Evolutionary conservation across 2,329 filamentous ascomycete genomes (phyloP).

Genomic region (Kalaharituber pfeilii): DNA sequence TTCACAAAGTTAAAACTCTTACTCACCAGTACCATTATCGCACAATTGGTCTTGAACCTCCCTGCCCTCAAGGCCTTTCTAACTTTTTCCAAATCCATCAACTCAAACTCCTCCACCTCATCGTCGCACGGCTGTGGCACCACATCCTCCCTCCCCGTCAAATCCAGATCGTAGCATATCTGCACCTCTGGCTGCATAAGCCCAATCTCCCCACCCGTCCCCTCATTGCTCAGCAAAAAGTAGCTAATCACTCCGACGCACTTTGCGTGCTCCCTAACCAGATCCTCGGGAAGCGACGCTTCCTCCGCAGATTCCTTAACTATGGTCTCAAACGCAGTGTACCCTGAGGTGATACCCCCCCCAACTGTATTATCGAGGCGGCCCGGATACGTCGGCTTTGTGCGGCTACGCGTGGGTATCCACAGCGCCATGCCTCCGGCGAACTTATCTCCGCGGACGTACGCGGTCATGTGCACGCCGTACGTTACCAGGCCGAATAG

Average conservation of each 20-base stretch:
- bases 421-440: conserved; percentile 50
- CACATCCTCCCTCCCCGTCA: conserved; percentile 36
- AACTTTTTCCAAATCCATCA: conserved; percentile 43
- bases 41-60: conserved; percentile 87
- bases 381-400: conserved; percentile 74
- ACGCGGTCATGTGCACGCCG: conserved; percentile 36
- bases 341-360: conserved; percentile 63
- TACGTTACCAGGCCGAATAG: conserved; percentile 63
- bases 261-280: conserved; percentile 45
- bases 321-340: conserved; percentile 63
- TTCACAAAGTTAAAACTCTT: too few relatives aligned
- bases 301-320: conserved; percentile 81
- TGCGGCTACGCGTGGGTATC: conserved; percentile 58
- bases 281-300: conserved; percentile 53
- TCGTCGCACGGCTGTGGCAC: conserved; percentile 63
- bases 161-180: conserved; percentile 76
- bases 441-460: conserved; percentile 21
- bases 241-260: conserved; percentile 62
- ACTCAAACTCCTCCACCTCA: conserved; percentile 71
- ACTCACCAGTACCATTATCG: conserved; percentile 32
- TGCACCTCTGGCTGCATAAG: conserved; percentile 60
- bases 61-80: conserved; percentile 49
- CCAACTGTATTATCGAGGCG: conserved; percentile 94
- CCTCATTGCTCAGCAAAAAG: conserved; percentile 58
- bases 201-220: conserved; percentile 61